Evolutionary conservation across 768 basidiomycete species (phyloP), one percentile per base, ranked within the genome.

Genomic region (Hortiboletus campestris): DNA sequence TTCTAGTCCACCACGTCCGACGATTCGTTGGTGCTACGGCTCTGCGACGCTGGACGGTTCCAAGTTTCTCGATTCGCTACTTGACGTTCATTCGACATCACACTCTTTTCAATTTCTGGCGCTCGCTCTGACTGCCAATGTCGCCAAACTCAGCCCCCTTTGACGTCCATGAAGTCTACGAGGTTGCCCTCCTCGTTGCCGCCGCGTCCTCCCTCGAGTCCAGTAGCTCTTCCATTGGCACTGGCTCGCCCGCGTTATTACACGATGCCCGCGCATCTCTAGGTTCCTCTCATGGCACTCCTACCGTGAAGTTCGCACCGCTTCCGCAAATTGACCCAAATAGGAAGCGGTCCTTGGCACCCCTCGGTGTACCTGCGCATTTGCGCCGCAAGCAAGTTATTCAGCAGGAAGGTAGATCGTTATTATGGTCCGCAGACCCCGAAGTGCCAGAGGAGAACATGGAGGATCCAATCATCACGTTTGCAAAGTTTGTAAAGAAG

Each of bases 271-370:
- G 25, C 22, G 61, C 58, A 14, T 65, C 61, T 7, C 36, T 56
- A 7, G 50, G 54, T n/a, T 67, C 59, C 34, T 49, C 62, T 32
- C 57, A 56, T n/a, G 45, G 34, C 29, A 41, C 63, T 16, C 67
- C 63, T 38, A 78, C 72, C 47, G 78, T 86, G 42, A 79, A 75
- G 58, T 86, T 86, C 51, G 84, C 84, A 1, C 84, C 84, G 0
- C 70, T 86, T 22, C 84, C 84, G 1, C 73, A 80, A 53, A 66
- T 78, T 2, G 80, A 76, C 19, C 80, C 80, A 3, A 75, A 77
- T 20, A 78, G 77, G 60, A 77, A 80, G 43, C 75, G 78, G 20
- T 81, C 76, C 6, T 65, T 73, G 36, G 72, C 74, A 5, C 84
- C 84, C 6, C 69, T 85, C 4, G 84, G 84, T 5, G 78, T 83